Evolutionary conservation across 352 stramenopile species (phyloP), one percentile per base, ranked within the genome.

Genomic region (Phytophthora aleatoria): DNA sequence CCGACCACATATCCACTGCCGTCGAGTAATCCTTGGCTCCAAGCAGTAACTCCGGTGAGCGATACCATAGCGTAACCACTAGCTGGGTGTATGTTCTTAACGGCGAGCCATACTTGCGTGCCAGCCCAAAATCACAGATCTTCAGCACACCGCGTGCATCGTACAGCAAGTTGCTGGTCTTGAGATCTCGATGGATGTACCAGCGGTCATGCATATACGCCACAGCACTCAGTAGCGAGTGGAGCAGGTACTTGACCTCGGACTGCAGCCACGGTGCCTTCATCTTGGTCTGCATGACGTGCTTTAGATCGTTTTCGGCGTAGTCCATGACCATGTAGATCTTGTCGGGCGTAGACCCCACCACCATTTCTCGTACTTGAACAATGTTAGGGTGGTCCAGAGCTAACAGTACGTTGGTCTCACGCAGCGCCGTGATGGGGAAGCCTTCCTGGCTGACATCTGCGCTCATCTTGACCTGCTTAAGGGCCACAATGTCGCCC

Each of bases 161-260:
- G 57, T 99, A 98, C 5, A 99, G 73, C 67, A 99, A 83, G 64
- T 99, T 99, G 58, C 79, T 96, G n/a, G 96, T 98, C 82, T 99
- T 99, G 60, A 99, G 84, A 67, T 99, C 97, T 13, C 97, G 90
- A 72, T 99, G 97, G 31, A 99, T 88, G 66, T 87, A 92, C 81
- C 92, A 98, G 24, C 86, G 80, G 30, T 84, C 69, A 71, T 99
- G 97, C 77, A 99, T 98, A 71, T 92, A 90, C 10, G 74, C 80
- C 38, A 96, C 53, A 5, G 87, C 97, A 31, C 77, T 83, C 1
- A 99, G 70, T 33, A 99, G 83, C 62, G 97, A 96, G 62, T 91
- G 69, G 67, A 99, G 76, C 27, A 99, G 85, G 55, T 83, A 92
- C 75, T 99, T 99, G 43, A 98, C 85, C 75, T 99, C 88, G 38